Base-by-base conservation (phyloP, 208 protist genomes). In the Leishmania gerbilli region DNA sequence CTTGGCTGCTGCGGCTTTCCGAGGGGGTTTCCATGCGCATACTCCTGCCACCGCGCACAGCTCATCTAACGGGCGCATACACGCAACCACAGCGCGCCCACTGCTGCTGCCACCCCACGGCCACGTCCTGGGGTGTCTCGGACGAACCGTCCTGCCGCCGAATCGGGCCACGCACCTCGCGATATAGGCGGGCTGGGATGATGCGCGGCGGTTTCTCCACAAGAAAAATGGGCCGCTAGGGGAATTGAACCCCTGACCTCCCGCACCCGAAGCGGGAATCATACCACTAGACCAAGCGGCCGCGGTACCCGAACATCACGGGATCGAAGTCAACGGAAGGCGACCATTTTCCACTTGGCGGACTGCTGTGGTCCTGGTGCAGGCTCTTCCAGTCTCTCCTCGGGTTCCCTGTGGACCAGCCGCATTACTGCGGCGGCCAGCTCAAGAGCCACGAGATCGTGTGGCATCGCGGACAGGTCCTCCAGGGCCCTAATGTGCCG, bases 191-290 rank as follows among this genome's bases (percentile, higher is more conserved):
- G 40, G 40, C 40, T 7, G 40, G n/a, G 60, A 6, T 2, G 3
- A 6, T 67, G 60, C 13, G n/a, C n/a, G 13, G 15, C 1, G 58
- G 19, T 7, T 31, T 67, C n/a, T 2, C 60, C 15, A 1, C 45
- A 3, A 9, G 2, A 86, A 87, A 88, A 79, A 83, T 47, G 89
- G 90, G 90, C 89, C 89, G 87, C 89, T 93, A 90, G 85, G 89
- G 92, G 92, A 95, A 94, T 95, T 88, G 92, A 94, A 95, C 92
- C 92, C 91, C 88, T 92, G 90, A 95, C 92, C 92, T 95, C 91
- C 88, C 88, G 88, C 88, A 95, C 91, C 89, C 91, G 91, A 95
- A 95, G 87, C 88, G 87, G 88, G 91, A 95, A 95, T 95, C 91
- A 93, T 95, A 92, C 91, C 91, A 95, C 88, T 95, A 93, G 91